phyloP scores from a whole-genome alignment of 1,284 basidiomycete species.

The Rhizoctonia solani region DNA sequence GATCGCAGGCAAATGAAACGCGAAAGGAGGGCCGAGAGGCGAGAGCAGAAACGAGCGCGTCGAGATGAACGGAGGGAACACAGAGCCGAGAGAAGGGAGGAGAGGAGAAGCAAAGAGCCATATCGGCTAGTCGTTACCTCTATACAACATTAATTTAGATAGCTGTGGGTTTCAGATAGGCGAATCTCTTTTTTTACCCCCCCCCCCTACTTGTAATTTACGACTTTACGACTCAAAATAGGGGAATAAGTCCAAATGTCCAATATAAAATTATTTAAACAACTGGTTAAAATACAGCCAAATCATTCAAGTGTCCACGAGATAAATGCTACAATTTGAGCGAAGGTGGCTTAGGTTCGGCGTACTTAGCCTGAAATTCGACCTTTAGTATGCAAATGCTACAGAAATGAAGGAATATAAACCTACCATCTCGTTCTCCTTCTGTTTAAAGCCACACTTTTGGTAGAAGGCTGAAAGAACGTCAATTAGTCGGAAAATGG shows the following conservation, averaged over 20 bases:
- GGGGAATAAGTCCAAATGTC: constrained; percentile 9
- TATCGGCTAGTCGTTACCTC: constrained; percentile 12
- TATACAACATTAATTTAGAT: neutral
- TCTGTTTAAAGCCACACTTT: constrained; percentile 90
- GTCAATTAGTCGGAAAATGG: constrained; percentile 27
- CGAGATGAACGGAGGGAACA: neutral
- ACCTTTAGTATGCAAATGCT: neutral
- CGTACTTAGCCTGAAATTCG: constrained; percentile 19
- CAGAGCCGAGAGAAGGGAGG: constrained; percentile 1
- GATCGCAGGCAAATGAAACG: neutral
- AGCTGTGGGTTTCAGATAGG: too few species aligned
- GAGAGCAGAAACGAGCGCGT: constrained; percentile 1
- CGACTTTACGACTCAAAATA: too few species aligned
- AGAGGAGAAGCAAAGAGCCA: neutral
- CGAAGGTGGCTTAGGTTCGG: constrained; percentile 6
- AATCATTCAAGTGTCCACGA: neutral
- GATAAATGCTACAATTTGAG: constrained; percentile 7
- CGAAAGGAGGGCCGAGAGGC: neutral
- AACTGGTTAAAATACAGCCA: constrained; percentile 1
- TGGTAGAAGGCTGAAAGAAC: constrained; percentile 82
- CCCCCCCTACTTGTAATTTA: too few species aligned
- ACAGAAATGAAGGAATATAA: constrained; percentile 33
- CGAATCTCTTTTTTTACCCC: too few species aligned
- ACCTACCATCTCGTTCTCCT: constrained; percentile 85
- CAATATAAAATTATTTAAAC: constrained; percentile 1